A percentile compares a stretch with the other conserved stretches of the same genome.
phyloP scores from a whole-genome alignment of 257 asterid genomes.

The Fraxinus americana region DNA sequence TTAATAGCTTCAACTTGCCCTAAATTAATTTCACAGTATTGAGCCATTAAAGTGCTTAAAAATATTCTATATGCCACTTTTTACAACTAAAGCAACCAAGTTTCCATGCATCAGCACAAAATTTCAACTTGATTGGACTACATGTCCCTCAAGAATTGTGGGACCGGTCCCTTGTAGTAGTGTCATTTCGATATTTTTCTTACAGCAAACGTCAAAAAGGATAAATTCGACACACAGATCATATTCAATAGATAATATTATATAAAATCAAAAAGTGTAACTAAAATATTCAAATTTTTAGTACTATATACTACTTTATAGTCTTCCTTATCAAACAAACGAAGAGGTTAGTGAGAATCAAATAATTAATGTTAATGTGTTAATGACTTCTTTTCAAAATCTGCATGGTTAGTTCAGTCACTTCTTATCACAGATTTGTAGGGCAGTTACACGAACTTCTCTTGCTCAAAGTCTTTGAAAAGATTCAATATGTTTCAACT shows the following conservation, averaged over 20 bases:
- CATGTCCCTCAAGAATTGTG: constrained; percentile 2
- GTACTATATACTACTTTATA: not conserved
- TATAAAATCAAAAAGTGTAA: not conserved
- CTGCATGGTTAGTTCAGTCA: constrained; percentile 26
- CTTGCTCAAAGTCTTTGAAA: constrained; percentile 35
- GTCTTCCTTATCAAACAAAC: not conserved
- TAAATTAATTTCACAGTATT: not conserved
- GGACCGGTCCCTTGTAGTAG: constrained; percentile 18
- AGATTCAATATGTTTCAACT: constrained; percentile 43
- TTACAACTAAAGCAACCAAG: not conserved
- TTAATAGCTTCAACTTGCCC: not conserved
- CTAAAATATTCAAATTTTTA: no score
- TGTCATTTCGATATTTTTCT: constrained; percentile 7
- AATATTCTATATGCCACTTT: not conserved
- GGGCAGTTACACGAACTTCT: constrained; percentile 25
- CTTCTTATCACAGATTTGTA: constrained; percentile 34
- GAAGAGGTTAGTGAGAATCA: constrained; percentile 13
- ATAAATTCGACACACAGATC: not conserved
- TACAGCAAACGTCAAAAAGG: not conserved
- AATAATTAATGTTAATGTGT: not conserved
- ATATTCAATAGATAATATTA: not conserved
- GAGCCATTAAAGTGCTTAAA: not conserved
- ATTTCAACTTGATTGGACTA: constrained; percentile 27
- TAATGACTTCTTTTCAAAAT: constrained; percentile 28
- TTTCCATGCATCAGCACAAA: constrained; percentile 9